Evolutionary conservation across 2,329 filamentous ascomycete genomes (phyloP), one percentile per base, ranked within the genome.

Genomic region (Fonsecaea nubica): DNA sequence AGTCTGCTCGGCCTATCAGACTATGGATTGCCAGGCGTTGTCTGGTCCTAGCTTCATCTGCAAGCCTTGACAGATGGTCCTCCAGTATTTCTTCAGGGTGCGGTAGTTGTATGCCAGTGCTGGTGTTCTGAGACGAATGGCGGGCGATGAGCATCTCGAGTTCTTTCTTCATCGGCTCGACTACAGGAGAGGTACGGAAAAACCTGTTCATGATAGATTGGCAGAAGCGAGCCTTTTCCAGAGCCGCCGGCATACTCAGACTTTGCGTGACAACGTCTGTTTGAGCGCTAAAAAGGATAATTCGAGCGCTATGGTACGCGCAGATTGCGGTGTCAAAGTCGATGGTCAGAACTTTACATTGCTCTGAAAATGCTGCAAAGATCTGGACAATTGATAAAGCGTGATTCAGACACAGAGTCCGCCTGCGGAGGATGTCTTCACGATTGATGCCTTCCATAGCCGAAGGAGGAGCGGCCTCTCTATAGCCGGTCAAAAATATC

Each of bases 271-370:
- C 42, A 8, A 40, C 50, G 35, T 63, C 36, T 21, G 58, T 61
- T 45, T 62, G 62, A 35, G 59, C 50, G 15, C 42, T 65, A 61
- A 68, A 68, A 10, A 68, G 63, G 38, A 68, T 61, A 40, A 68
- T 61, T 42, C 66, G 59, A 13, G 63, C 53, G 32, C 63, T 65
- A 18, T 68, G 66, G 52, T 66, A 68, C 18, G 66, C 66, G 50
- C 63, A 63, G 21, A 66, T 62, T 7, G 66, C 66, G 6, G 61
- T 66, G 54, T 68, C 66, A 38, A 62, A 68, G 56, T 68, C 66
- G 9, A 68, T 57, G 4, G 57, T 52, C 40, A 50, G 63, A 6
- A 58, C 56, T 4, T 48, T 56, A 53, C 63, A 68, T 36, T 65
- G 59, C 56, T 65, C 54, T 13, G 63, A 63, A 42, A 68, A 68